Base-by-base conservation (phyloP, 352 stramenopile genomes). In the Phytophthora agathidicida region DNA sequence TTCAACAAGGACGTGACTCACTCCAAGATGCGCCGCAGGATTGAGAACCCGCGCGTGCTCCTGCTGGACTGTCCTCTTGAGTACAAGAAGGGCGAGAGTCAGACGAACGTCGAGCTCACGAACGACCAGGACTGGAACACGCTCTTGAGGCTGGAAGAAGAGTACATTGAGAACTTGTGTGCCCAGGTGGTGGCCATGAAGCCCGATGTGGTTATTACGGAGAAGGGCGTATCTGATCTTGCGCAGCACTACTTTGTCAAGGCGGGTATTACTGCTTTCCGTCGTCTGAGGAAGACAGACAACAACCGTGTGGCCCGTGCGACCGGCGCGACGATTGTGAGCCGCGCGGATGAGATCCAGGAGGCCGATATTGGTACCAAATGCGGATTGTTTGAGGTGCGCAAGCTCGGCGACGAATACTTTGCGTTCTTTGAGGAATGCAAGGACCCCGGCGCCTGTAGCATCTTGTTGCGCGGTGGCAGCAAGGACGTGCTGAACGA, bases 1-100 rank as follows among this genome's bases (percentile, higher is more conserved):
- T 99, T 99, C 82, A 99, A 99, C 86, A 99, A 99, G 84, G 98
- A 99, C 75, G 94, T 98, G 39, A 99, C 97, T 16, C 97, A 99
- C 88, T 97, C 96, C 35, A 99, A 99, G 83, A 99, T 99, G 98
- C 85, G 96, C 36, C 93, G 97, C 49, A 86, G 86, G 42, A 99
- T 99, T 73, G 96, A 99, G 71, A 99, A 99, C 79, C 98, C 98
- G 28, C 93, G 97, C 27, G 97, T 99, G 57, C 77, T 99, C 19
- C 83, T 99, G 45, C 71, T 99, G 1, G 98, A 99, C 77, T 99
- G 96, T 71, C 96, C 97, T 11, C 85, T 99, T 17, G 98, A 99
- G 83, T 99, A 99, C 88, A 99, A 99, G 91, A 99, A 99, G 84
- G 96, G 96, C 55, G 98, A 99, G 78, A 94, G 77, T 57, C 85